Evolutionary conservation across 208 protist genomes (phyloP), one percentile per base, ranked within the genome.

Genomic region (Borovskyia barvae): DNA sequence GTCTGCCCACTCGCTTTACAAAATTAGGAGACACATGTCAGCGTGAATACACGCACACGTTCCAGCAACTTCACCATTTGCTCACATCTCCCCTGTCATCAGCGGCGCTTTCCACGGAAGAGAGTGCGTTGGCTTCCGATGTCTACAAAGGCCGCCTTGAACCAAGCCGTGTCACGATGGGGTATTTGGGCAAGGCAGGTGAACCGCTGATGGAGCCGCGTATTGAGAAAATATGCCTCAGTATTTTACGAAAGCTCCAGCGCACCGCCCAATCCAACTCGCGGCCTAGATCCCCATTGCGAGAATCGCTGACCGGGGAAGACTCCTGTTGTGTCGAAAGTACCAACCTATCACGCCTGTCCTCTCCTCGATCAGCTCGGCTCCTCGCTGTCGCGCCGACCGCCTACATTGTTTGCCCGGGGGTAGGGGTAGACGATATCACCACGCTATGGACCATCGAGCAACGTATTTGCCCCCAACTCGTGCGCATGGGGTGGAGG

Each of bases 1-100:
- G 72, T 14, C 33, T 68, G 1, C 66, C 51, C 22, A 52, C 51
- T 43, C 40, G 39, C n/a, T 70, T 74, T 25, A 36, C 51, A 11
- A 25, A 14, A n/a, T 53, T 33, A 9, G 58, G 63, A 5, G 70
- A 77, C 50, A 61, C 42, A 4, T 86, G 72, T 36, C 19, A 49
- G 22, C 26, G 58, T 2, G 69, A 75, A 46, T 82, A 70, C 74
- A 47, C 45, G 14, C 56, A 61, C 12, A 82, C 75, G 14, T 66
- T 69, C 26, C 35, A 61, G 25, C 25, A 50, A 32, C 80, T 86
- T 8, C 52, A 39, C 0, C 37, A 58, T 12, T 36, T 47, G 14
- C 56, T 79, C 20, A 57, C 48, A 8, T 32, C 42, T 5, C 50
- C 50, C 24, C 47, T 17, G 20, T 6, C 35, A 19, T 26, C 3